Base-by-base conservation (phyloP, 257 asterid species). In the Jacaranda mimosifolia region DNA sequence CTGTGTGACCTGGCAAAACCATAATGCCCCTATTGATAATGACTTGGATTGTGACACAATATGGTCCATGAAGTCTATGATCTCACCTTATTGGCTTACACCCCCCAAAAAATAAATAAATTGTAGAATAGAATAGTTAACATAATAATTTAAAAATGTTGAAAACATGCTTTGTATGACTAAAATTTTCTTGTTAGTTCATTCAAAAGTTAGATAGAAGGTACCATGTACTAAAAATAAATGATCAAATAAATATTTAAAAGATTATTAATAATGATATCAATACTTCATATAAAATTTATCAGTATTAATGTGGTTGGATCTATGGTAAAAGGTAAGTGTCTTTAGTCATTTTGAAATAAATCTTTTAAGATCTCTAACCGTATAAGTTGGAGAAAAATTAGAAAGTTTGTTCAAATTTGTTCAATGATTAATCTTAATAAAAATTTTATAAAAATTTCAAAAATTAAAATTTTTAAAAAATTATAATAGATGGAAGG, bases 31-130 rank as follows among this genome's bases (percentile, higher is more conserved):
- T 52, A 48, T 80, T 51, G 85, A 80, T 40, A 83, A 63, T 73
- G 85, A 84, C 81, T 40, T 40, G 52, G 85, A 80, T 77, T 73
- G 81, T 52, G 83, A 83, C 83, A 77, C 68, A 57, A 17, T 72
- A 68, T 83, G 83, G 85, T 68, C 85, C 84, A 76, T 55, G 0
- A 58, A 75, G 26, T 11, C 73, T 40, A 64, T 63, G 13, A 55
- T 74, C n/a, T 69, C 55, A 62, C 77, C 56, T 32, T 63, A 68
- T 75, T n/a, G n/a, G n/a, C n/a, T n/a, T n/a, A n/a, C n/a, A n/a
- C 32, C 32, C 32, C 32, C 32, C 32, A 26, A 1, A 26, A 26
- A 26, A 1, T 2, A 26, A 26, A 26, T 0, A 26, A 26, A 26
- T 26, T 26, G 32, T 26, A 26, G 32, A 26, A 26, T 26, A 26